Percentiles rank a stretch among this genome's conserved stretches.
Evolutionary conservation across 1,284 basidiomycete species (phyloP).

Genomic region (Austroboletus olivaceoglutinosus): DNA sequence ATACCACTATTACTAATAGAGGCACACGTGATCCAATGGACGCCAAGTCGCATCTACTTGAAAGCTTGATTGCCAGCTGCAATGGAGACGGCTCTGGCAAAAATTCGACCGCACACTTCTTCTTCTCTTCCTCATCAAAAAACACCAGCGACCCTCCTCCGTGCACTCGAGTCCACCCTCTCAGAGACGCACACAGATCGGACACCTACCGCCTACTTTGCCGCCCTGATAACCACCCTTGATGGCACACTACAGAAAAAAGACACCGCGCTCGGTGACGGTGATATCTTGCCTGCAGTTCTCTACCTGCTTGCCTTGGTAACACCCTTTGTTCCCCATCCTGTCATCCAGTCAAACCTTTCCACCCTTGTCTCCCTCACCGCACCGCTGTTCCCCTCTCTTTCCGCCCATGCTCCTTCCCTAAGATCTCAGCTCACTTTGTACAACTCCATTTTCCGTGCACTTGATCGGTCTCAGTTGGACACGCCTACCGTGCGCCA

Average conservation of each 20-base stretch:
- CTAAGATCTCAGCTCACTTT: slow-evolving; percentile 75
- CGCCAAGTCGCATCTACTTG: no score
- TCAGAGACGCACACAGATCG: slow-evolving; percentile 70
- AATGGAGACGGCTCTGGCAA: slow-evolving; percentile 70
- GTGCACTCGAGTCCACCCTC: slow-evolving; percentile 88
- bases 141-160: slow-evolving; percentile 84
- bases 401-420: slow-evolving; percentile 65
- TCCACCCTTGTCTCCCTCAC: slow-evolving; percentile 66
- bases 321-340: slow-evolving; percentile 72
- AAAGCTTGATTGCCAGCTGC: not conserved
- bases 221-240: slow-evolving; percentile 78
- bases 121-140: slow-evolving; percentile 87
- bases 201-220: slow-evolving; percentile 85
- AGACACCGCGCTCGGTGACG: slow-evolving; percentile 63
- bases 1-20: no score
- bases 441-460: slow-evolving; percentile 63
- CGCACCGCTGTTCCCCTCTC: slow-evolving; percentile 70
- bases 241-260: slow-evolving; percentile 71
- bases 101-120: slow-evolving; percentile 85
- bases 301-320: slow-evolving; percentile 87
- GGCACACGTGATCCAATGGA: no score
- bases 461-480: slow-evolving; percentile 71
- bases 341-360: slow-evolving; percentile 69
- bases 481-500: slow-evolving; percentile 70
- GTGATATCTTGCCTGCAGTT: slow-evolving; percentile 81